These are phyloP conservation scores for Fusarium chaquense DNA, from an alignment of 2,329 filamentous ascomycete species.

Conservation along the genomic window DNA sequence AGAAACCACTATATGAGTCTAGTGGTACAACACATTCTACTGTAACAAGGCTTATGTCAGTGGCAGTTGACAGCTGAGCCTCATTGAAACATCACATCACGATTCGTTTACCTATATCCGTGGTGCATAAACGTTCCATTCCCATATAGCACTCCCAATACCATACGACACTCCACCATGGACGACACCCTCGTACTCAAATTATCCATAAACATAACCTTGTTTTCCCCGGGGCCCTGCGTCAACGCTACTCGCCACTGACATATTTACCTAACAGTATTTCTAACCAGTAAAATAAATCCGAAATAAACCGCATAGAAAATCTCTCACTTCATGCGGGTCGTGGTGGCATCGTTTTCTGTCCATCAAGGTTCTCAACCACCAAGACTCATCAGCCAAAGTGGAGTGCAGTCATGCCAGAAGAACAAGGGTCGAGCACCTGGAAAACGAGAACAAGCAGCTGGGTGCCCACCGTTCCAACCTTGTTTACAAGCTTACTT, in stretches of 20 bases:
- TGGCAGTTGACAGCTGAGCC: neutral
- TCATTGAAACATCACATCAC: neutral
- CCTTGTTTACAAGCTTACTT: conserved; percentile 26
- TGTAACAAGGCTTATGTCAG: neutral
- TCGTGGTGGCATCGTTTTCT: neutral
- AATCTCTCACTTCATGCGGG: conserved; percentile 19
- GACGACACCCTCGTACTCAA: conserved; percentile 3
- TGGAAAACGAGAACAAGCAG: neutral
- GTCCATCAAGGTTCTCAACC: conserved; percentile 46
- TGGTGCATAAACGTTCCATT: neutral
- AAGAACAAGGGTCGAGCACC: neutral
- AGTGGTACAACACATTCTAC: neutral
- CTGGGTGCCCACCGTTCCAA: conserved; percentile 4
- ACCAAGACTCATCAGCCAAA: conserved; percentile 6
- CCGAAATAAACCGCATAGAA: conserved; percentile 4
- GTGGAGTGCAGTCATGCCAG: conserved; percentile 2
- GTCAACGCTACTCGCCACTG: neutral
- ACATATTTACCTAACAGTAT: neutral
- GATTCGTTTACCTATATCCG: neutral
- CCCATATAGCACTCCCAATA: neutral
- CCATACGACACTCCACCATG: neutral
- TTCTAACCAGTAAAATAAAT: neutral
- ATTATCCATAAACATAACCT: conserved; percentile 39
- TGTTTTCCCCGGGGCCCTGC: conserved; percentile 14
- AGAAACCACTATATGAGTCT: neutral